phyloP scores from a whole-genome alignment of 2,329 filamentous ascomycete species.

The Setomelanomma holmii region DNA sequence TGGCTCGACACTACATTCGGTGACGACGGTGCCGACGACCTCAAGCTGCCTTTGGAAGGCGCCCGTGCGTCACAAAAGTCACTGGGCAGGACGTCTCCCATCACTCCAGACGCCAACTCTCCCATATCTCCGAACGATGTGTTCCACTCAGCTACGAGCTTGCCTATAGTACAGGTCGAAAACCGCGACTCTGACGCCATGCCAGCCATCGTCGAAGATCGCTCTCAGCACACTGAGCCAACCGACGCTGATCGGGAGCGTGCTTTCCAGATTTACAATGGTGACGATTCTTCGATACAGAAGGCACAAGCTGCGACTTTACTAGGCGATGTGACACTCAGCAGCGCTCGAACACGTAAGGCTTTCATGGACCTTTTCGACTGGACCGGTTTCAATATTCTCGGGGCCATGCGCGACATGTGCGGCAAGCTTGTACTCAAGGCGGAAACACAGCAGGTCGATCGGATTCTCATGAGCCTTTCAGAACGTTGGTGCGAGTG shows the following conservation, averaged over 20 bases:
- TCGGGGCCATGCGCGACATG: slow-evolving; percentile 78
- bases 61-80: slow-evolving; percentile 44
- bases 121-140: slow-evolving; percentile 52
- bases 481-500: slow-evolving; percentile 91
- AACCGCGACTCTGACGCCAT: slow-evolving; percentile 50
- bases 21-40: slow-evolving; percentile 39
- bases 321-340: slow-evolving; percentile 74
- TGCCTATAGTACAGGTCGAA: slow-evolving; percentile 61
- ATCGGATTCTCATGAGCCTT: slow-evolving; percentile 89
- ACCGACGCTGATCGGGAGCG: slow-evolving; percentile 75
- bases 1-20: slow-evolving; percentile 51
- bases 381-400: slow-evolving; percentile 80
- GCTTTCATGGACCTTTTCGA: slow-evolving; percentile 96
- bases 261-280: slow-evolving; percentile 83
- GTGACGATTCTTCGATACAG: slow-evolving; percentile 79
- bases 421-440: slow-evolving; percentile 83
- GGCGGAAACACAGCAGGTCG: slow-evolving; percentile 95
- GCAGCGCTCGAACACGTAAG: slow-evolving; percentile 62
- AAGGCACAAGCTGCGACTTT: slow-evolving; percentile 84
- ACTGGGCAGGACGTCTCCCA: slow-evolving; percentile 46
- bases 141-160: slow-evolving; percentile 57
- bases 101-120: slow-evolving; percentile 41
- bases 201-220: slow-evolving; percentile 46
- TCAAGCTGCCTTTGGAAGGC: slow-evolving; percentile 51
- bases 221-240: slow-evolving; percentile 48